phyloP scores from a whole-genome alignment of 768 basidiomycete species.

The Amylocystis lapponica region DNA sequence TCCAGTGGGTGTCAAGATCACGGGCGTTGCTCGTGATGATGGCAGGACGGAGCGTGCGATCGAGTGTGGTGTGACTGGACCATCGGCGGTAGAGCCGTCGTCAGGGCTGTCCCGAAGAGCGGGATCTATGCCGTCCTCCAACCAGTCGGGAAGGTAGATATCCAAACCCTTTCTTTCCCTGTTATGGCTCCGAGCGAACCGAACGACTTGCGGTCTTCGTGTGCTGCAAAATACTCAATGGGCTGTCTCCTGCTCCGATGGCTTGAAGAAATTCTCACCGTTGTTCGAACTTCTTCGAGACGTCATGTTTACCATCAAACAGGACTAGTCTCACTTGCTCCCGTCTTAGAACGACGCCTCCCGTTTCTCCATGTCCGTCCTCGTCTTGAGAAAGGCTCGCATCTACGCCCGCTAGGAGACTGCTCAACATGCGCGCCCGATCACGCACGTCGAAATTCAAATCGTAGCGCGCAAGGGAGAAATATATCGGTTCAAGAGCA shows the following conservation, averaged over 20 bases:
- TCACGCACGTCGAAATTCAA: constrained; percentile 86
- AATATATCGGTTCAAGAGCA: constrained; percentile 65
- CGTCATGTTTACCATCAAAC: constrained; percentile 65
- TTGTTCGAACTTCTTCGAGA: constrained; percentile 27
- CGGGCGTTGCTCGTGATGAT: constrained; percentile 34
- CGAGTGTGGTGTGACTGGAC: constrained; percentile 28
- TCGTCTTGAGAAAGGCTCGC: constrained; percentile 19
- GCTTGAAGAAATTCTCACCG: constrained; percentile 2
- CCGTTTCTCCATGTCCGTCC: constrained; percentile 35
- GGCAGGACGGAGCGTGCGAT: constrained; percentile 22
- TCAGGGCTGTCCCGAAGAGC: constrained; percentile 66
- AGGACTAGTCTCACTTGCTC: constrained; percentile 80
- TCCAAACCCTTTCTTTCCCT: constrained; percentile 50
- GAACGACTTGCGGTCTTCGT: constrained; percentile 39
- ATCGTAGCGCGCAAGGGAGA: constrained; percentile 86
- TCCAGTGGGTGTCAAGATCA: constrained; percentile 52
- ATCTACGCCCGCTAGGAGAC: constrained; percentile 56
- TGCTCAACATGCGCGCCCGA: constrained; percentile 72
- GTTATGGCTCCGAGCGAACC: constrained; percentile 66
- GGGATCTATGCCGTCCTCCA: constrained; percentile 78
- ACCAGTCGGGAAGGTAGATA: constrained; percentile 73
- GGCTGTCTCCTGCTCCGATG: not conserved
- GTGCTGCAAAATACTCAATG: constrained; percentile 17
- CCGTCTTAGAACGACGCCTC: constrained; percentile 71
- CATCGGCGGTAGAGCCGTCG: constrained; percentile 33